phyloP scores from a whole-genome alignment of 75 land plant species.

The Chamaecyparis obtusa region DNA sequence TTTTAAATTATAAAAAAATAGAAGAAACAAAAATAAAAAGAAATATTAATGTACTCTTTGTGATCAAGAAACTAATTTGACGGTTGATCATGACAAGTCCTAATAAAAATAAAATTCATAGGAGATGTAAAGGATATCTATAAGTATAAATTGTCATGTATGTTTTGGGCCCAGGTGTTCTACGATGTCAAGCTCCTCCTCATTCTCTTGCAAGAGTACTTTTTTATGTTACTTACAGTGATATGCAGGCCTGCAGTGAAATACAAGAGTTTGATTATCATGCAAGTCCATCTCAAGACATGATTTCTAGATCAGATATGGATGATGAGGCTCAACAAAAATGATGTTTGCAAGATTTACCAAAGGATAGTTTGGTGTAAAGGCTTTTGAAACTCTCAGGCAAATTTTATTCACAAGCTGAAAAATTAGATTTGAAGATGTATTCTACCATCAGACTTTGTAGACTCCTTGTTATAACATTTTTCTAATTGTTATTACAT shows the following conservation, averaged over 20 bases:
- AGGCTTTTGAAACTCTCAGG: too few relatives aligned
- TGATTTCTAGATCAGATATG: background rate
- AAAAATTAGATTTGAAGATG: too few relatives aligned
- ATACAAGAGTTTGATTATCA: constrained; percentile 73
- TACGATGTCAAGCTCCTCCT: constrained; percentile 73
- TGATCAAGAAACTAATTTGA: background rate
- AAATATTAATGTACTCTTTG: background rate
- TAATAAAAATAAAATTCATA: constrained; percentile 57
- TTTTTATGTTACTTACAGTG: constrained; percentile 77
- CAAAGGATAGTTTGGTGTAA: too few relatives aligned
- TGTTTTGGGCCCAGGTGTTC: constrained; percentile 36
- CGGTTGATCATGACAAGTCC: constrained; percentile 40
- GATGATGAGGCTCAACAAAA: constrained; percentile 38
- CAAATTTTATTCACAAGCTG: too few relatives aligned
- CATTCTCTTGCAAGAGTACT: constrained; percentile 72
- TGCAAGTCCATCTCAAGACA: constrained; percentile 17
- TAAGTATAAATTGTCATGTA: constrained; percentile 58
- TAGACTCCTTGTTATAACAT: too few relatives aligned
- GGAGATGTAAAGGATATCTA: constrained; percentile 24
- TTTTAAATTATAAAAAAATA: background rate
- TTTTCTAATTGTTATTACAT: too few relatives aligned
- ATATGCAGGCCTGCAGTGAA: constrained; percentile 81
- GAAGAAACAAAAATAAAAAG: background rate
- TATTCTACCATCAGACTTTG: too few relatives aligned
- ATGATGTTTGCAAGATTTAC: constrained; percentile 48